Evolutionary conservation across 345 rosid genomes (phyloP).

Genomic region (Hirschfeldia incana): DNA sequence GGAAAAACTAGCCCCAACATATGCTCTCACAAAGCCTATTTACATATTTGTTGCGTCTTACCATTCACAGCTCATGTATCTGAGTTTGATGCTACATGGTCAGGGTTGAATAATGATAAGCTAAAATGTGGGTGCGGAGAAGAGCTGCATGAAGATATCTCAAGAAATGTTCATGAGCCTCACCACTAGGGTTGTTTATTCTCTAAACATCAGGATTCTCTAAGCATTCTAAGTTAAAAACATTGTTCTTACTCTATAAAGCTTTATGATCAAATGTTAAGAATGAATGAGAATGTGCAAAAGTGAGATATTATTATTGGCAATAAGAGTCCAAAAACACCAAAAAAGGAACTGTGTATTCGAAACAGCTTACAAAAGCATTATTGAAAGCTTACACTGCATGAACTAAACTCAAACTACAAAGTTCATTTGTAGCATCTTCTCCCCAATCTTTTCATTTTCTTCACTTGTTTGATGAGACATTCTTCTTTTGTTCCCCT

Average conservation of each 20-base stretch:
- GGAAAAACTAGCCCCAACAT: slow-evolving; percentile 96
- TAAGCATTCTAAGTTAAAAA: not conserved
- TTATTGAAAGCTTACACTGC: slow-evolving; percentile 27
- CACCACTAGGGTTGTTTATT: not conserved
- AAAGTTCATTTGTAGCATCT: slow-evolving; percentile 17
- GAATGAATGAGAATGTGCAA: slow-evolving; percentile 5
- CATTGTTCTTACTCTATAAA: slow-evolving; percentile 2
- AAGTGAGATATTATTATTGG: slow-evolving; percentile 14
- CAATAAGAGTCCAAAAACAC: slow-evolving; percentile 20
- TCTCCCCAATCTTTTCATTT: not conserved
- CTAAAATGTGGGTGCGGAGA: slow-evolving; percentile 77
- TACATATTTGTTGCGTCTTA: not conserved
- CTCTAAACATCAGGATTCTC: not conserved
- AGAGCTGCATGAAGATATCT: slow-evolving; percentile 39
- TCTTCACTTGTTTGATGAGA: slow-evolving; percentile 29
- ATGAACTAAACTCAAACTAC: slow-evolving; percentile 24
- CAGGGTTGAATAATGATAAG: slow-evolving; percentile 66
- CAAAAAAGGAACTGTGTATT: slow-evolving; percentile 7
- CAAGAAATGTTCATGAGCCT: not conserved
- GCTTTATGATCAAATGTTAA: slow-evolving; percentile 18
- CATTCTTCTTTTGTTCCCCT: slow-evolving; percentile 36
- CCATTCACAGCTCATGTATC: slow-evolving; percentile 12
- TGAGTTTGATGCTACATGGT: slow-evolving; percentile 18
- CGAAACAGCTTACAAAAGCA: slow-evolving; percentile 22
- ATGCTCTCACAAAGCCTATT: slow-evolving; percentile 35